Percentiles rank a stretch among this genome's conserved stretches.
Evolutionary conservation across 2,329 filamentous ascomycete species (phyloP).

Genomic region (Trichoderma pleuroti): DNA sequence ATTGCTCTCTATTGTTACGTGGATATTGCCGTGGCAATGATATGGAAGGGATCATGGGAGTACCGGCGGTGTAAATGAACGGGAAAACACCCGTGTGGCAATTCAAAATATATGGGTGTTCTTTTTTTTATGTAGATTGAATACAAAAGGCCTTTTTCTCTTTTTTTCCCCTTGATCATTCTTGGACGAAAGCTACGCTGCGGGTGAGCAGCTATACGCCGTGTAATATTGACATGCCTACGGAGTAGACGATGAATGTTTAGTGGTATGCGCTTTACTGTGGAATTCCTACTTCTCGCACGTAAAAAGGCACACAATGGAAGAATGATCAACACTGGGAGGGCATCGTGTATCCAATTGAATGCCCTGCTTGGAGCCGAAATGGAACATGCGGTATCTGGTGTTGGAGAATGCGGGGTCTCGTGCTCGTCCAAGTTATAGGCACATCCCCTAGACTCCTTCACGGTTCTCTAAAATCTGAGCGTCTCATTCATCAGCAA

Average conservation of each 20-base stretch:
- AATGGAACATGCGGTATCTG: background rate
- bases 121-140: background rate
- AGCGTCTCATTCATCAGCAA: background rate
- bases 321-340: background rate
- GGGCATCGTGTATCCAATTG: background rate
- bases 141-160: background rate
- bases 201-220: background rate
- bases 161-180: background rate
- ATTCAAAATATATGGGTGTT: background rate
- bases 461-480: background rate
- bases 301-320: background rate
- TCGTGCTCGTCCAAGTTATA: background rate
- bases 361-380: background rate
- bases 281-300: accelerated
- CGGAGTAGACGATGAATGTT: background rate
- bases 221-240: background rate
- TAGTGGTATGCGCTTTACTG: background rate
- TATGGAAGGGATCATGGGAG: background rate
- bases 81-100: background rate
- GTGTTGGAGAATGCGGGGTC: slow-evolving; percentile 2
- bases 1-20: too few species aligned
- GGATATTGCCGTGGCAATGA: background rate
- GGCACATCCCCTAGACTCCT: background rate
- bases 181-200: background rate
- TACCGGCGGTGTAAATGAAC: background rate